Base-by-base conservation (phyloP, 495 filamentous ascomycete species). In the Chaetomium cochliodes region DNA sequence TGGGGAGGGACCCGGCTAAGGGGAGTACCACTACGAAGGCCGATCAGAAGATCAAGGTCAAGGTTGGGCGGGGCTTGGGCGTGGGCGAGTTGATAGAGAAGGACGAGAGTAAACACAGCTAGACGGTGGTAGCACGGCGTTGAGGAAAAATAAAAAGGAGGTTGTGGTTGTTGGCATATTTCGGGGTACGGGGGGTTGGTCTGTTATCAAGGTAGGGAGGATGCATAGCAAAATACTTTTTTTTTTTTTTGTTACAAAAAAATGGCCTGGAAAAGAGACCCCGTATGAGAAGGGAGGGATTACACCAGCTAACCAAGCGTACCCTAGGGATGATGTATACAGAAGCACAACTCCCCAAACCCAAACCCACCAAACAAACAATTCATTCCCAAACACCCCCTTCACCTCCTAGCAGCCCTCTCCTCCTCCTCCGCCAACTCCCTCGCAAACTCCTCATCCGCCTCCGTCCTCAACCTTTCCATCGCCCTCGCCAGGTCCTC, bases 31-130 rank as follows among this genome's bases (percentile, higher is more conserved):
- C 28, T 30, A 6, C 28, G 28, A 30, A 74, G n/a, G 74, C 69
- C 65, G 72, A 79, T 1, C 69, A 60, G 44, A 73, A 77, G 64
- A 67, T 80, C 22, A 84, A 83, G 70, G 90, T 96, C 56, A 94
- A 92, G 82, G 85, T 96, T 33, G 92, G 92, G 23, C 79, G 92
- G 65, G 84, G 78, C 4, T 72, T 97, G 23, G 92, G 92, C 9
- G 92, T 97, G 4, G 88, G 89, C 9, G 92, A 94, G 68, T 76
- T 97, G 74, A 89, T 93, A 30, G 91, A 96, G 85, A 86, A 85
- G 77, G 90, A 88, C 75, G 90, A 90, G 73, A 85, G 78, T 70
- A 82, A 78, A 68, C 73, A 80, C 44, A 60, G 56, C 63, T 65
- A 25, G 55, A 58, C 23, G 26, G 16, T 26, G 26, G 16, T 26